Conservation (phyloP, 805 yeast genomes). For the Sungouiozyma ichnusensis region DNA sequence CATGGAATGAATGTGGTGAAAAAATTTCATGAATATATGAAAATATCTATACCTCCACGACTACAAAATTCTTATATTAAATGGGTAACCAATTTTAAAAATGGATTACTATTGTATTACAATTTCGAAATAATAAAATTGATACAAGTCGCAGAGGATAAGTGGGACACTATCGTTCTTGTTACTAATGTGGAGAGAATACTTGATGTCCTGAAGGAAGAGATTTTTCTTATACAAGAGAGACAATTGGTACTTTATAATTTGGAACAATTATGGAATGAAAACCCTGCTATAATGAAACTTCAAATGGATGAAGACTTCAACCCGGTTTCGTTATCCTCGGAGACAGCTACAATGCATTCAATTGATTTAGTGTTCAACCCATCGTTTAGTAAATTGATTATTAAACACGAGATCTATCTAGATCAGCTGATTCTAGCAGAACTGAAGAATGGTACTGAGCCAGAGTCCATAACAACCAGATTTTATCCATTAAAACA, state of each 20-base stretch:
- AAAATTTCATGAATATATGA: slow-evolving; percentile 15
- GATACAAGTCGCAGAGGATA: slow-evolving; percentile 6
- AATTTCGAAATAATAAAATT: slow-evolving; percentile 13
- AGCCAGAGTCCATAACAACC: slow-evolving; percentile 13
- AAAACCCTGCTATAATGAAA: slow-evolving; percentile 8
- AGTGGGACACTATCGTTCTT: slow-evolving; percentile 13
- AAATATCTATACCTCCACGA: slow-evolving; percentile 8
- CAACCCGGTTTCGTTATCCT: slow-evolving; percentile 21
- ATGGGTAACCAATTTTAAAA: slow-evolving; percentile 19
- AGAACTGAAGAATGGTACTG: slow-evolving; percentile 8
- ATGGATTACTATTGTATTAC: slow-evolving; percentile 17
- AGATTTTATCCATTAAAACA: slow-evolving; percentile 19
- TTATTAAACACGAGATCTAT: slow-evolving; percentile 20
- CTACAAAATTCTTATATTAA: slow-evolving; percentile 6
- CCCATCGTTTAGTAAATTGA: slow-evolving; percentile 11
- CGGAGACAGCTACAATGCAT: slow-evolving; percentile 22
- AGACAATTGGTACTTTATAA: slow-evolving; percentile 10
- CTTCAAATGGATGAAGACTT: slow-evolving; percentile 19
- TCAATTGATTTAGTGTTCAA: slow-evolving; percentile 19
- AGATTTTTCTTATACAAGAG: slow-evolving; percentile 15
- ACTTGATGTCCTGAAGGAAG: slow-evolving; percentile 18
- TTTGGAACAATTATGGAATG: slow-evolving; percentile 20
- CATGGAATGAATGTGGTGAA: slow-evolving; percentile 18
- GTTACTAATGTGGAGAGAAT: slow-evolving; percentile 21
- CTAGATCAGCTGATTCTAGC: slow-evolving; percentile 22